Evolutionary conservation across 2,329 filamentous ascomycete genomes (phyloP), one percentile per base, ranked within the genome.

Genomic region (Sphaerostilbella broomeana): DNA sequence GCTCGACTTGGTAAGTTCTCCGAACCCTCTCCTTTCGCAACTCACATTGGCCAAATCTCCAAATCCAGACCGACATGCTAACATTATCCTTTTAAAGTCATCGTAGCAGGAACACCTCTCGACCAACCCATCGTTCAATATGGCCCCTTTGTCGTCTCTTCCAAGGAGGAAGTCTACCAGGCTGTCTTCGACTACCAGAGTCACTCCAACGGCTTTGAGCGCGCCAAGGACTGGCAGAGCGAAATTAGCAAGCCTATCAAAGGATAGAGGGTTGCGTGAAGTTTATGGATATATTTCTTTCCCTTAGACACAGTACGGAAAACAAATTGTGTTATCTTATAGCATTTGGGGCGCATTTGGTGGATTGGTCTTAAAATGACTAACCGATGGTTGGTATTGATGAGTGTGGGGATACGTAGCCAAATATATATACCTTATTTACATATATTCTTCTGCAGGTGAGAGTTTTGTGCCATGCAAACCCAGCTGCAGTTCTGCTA

Each of bases 91-190:
- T 29, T 13, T 25, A 9, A 25, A 57, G 76, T 92, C 30, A 67
- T 94, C 22, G 73, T 92, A 12, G 85, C 86, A 0, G 87, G 88
- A 9, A 74, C 84, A 49, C 86, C 88, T 2, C 69, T 90, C 1
- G 81, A 90, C 51, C 86, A 92, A 63, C 74, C 80, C 27, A 75
- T 92, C 24, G 80, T 90, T 22, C 86, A 92, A 66, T 89, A 90
- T 52, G 86, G 86, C 0, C 86, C 86, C 1, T 92, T 92, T 56
- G 86, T 92, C n/a, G 63, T 88, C 43, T 86, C 68, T 44, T 77
- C 73, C 28, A 69, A 82, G 56, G 79, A 84, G 38, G 79, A 84
- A 49, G 81, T 90, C 4, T 79, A 84, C 53, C 73, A 90, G 67
- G 84, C 86, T 2, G 71, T 92, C 61, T 65, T 77, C 51, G 85